These are phyloP conservation scores for Herpetomonas samuelpessoai DNA, from an alignment of 208 protist species.

Conservation along the genomic window DNA sequence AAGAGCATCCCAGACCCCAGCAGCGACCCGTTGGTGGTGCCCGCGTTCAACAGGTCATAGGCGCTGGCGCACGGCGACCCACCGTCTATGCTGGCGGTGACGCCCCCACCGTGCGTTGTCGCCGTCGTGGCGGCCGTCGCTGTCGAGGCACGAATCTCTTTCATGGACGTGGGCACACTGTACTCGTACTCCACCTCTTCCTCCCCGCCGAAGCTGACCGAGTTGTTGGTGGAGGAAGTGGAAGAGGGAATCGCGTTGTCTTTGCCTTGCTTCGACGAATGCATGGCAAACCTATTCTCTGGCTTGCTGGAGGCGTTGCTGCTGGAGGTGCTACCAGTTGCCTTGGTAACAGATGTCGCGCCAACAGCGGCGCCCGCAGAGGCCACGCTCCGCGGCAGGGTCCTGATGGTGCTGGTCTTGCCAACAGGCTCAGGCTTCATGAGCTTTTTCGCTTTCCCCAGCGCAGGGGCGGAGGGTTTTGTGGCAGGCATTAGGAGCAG, in stretches of 20 bases:
- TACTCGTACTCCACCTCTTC: not conserved
- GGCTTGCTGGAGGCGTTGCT: conserved; percentile 6
- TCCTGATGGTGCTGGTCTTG: not conserved
- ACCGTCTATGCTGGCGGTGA: not conserved
- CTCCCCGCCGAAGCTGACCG: not conserved
- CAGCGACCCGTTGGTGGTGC: not conserved
- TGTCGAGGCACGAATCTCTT: conserved; percentile 1
- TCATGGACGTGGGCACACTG: not conserved
- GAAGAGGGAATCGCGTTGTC: not conserved
- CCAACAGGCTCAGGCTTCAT: no score
- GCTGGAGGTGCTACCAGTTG: not conserved
- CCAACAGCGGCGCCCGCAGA: not conserved
- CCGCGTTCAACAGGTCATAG: not conserved
- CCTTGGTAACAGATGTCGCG: not conserved
- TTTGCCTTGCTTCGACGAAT: no score
- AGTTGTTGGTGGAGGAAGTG: conserved; percentile 8
- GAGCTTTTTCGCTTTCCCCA: no score
- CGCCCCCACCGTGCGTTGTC: not conserved
- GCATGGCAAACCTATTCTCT: not conserved
- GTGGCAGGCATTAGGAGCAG: no score
- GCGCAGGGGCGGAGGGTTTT: no score
- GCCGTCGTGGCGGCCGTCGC: not conserved
- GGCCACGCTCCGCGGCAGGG: no score
- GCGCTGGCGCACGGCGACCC: conserved; percentile 2
- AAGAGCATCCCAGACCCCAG: no score